Conservation (phyloP, 192 early-diverging fungal species). For the Thoreauomyces humboldtii region DNA sequence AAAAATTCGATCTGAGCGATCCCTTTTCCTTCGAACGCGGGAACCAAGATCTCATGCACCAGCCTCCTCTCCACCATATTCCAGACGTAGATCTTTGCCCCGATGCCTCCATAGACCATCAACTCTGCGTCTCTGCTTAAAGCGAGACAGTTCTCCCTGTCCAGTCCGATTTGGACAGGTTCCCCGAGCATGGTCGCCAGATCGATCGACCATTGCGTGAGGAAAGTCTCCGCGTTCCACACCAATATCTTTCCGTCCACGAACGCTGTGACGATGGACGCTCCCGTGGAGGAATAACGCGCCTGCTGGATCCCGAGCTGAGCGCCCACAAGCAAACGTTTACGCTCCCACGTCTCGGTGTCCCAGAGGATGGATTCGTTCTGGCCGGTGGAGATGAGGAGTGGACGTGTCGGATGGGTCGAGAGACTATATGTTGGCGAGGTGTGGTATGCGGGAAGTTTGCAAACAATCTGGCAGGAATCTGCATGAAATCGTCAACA, state of each 20-base stretch:
- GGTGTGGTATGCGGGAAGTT: constrained; percentile 42
- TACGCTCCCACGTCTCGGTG: constrained; percentile 49
- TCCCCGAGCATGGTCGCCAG: constrained; percentile 20
- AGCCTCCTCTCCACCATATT: constrained; percentile 45
- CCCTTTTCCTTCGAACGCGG: constrained; percentile 31
- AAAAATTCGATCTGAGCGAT: constrained; percentile 47
- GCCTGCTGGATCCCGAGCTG: constrained; percentile 39
- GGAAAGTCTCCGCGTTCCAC: constrained; percentile 45
- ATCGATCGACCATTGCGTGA: constrained; percentile 41
- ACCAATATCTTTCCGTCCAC: constrained; percentile 46
- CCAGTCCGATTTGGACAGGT: background rate
- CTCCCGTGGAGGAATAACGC: constrained; percentile 39
- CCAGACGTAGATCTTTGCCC: constrained; percentile 46
- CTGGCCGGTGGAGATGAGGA: constrained; percentile 34
- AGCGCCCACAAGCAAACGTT: constrained; percentile 39
- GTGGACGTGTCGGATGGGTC: constrained; percentile 38
- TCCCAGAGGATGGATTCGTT: constrained; percentile 52
- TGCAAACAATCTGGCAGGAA: constrained; percentile 42
- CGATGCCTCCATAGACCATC: constrained; percentile 38
- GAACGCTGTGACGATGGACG: constrained; percentile 40
- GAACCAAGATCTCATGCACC: constrained; percentile 48
- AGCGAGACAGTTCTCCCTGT: constrained; percentile 10
- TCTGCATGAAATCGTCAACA: constrained; percentile 24
- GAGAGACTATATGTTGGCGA: constrained; percentile 27
- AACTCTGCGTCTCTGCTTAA: constrained; percentile 36